Evolutionary conservation across 352 stramenopile genomes (phyloP).

Genomic region (Phytopythium cucurbitacearum): DNA sequence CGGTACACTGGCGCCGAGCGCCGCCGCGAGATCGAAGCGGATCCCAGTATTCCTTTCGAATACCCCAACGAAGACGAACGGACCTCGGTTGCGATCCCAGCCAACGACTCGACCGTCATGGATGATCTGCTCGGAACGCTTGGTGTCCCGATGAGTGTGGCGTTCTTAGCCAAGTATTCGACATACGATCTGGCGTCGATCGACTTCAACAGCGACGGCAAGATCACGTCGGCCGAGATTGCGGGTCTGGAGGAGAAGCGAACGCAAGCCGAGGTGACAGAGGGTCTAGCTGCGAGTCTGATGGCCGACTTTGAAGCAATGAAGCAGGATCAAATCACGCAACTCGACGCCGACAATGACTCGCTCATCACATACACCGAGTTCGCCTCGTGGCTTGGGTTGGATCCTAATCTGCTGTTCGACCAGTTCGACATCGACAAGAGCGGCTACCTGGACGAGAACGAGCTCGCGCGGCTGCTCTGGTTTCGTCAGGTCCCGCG

Average conservation of each 20-base stretch:
- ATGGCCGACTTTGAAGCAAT: constrained; percentile 53
- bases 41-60: constrained; percentile 27
- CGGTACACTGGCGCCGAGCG: constrained; percentile 51
- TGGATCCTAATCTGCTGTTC: constrained; percentile 77
- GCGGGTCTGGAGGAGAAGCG: constrained; percentile 21
- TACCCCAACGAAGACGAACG: constrained; percentile 59
- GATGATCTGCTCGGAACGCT: constrained; percentile 59
- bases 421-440: constrained; percentile 84
- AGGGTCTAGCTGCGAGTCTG: constrained; percentile 30
- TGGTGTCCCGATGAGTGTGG: constrained; percentile 51
- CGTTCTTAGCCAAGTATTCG: constrained; percentile 62
- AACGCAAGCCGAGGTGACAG: constrained; percentile 33
- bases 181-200: constrained; percentile 70
- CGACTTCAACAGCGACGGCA: constrained; percentile 57
- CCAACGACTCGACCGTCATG: constrained; percentile 53
- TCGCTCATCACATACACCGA: constrained; percentile 60
- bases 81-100: constrained; percentile 29
- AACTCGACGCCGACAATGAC: constrained; percentile 49
- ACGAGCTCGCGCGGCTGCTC: constrained; percentile 62
- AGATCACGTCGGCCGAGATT: constrained; percentile 67
- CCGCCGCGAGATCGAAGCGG: constrained; percentile 36
- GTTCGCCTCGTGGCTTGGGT: constrained; percentile 64
- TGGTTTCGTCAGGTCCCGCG: constrained; percentile 71
- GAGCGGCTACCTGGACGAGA: constrained; percentile 79
- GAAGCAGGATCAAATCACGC: constrained; percentile 44